These are phyloP conservation scores for Neofusicoccum umdonicola DNA, from an alignment of 2,329 filamentous ascomycete genomes.

Conservation along the genomic window DNA sequence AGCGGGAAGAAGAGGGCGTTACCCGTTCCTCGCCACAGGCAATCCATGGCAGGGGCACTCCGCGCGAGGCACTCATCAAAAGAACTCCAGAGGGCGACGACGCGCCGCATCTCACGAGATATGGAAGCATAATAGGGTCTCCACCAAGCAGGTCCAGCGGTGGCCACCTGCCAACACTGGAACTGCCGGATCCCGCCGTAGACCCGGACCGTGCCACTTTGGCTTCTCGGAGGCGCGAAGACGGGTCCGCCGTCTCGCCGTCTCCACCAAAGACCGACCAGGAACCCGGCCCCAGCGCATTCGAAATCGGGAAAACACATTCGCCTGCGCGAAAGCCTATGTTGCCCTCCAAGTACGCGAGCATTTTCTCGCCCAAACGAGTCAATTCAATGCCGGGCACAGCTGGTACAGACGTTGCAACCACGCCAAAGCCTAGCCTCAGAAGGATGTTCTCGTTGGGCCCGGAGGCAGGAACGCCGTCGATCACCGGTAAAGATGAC, in stretches of 20 bases:
- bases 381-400: conserved; percentile 39
- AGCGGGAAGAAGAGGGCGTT: conserved; percentile 17
- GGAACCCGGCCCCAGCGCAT: conserved; percentile 35
- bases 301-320: conserved; percentile 44
- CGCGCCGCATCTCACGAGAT: conserved; percentile 45
- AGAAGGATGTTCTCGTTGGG: conserved; percentile 44
- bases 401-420: not conserved
- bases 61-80: conserved; percentile 18
- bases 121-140: conserved; percentile 61
- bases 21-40: conserved; percentile 16
- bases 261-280: not conserved
- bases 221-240: conserved; percentile 14
- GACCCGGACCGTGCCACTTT: conserved; percentile 36
- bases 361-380: conserved; percentile 41
- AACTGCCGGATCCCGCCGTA: conserved; percentile 62
- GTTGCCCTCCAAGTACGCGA: conserved; percentile 32
- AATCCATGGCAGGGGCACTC: conserved; percentile 20
- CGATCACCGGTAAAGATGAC: conserved; percentile 39
- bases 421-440: conserved; percentile 34
- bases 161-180: conserved; percentile 49
- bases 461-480: conserved; percentile 31
- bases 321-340: conserved; percentile 29
- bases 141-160: conserved; percentile 3
- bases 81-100: conserved; percentile 7
- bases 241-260: conserved; percentile 25